Base-by-base conservation (phyloP, 352 stramenopile genomes). In the Peronospora belbahrii region DNA sequence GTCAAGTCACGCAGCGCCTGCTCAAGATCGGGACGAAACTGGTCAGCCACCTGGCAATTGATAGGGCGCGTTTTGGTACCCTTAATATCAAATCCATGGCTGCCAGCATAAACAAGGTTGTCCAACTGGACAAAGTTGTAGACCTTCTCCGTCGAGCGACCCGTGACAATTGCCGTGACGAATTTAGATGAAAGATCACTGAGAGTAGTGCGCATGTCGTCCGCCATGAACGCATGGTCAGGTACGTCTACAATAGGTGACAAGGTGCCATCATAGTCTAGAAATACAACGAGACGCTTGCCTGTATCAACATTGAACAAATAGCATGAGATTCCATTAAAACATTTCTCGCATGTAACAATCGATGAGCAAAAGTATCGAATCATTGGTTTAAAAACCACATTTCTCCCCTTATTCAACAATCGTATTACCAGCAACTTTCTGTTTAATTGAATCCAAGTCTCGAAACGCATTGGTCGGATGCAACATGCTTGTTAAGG, bases 41-140 rank as follows among this genome's bases (percentile, higher is more conserved):
- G 56, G 42, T 81, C 69, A 3, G 59, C 72, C 25, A 80, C 69
- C 27, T 78, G 67, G 43, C 70, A 80, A 44, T 65, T 76, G 35
- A 85, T 85, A 4, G 72, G 59, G 4, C 67, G 56, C 30, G 62
- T 60, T 39, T 77, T 71, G 35, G 65, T 74, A 19, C 73, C 73
- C 28, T 85, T 78, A 38, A 92, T 89, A 48, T 89, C 78, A 44
- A 88, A 89, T 1, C 80, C 77, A 38, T 92, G 77, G 50, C 74
- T 88, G 46, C 80, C 75, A 6, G 80, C 77, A 56, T 89, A 89
- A 44, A 88, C 74, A 19, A 89, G 64, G 32, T 80, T 83, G 43
- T 84, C 70, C 41, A 91, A 59, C 38, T 75, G 59, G 37, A 91
- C 77, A 41, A 91, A 88, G 56, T 74, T 74, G 48, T 83, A 78